Evolutionary conservation across 2,329 filamentous ascomycete genomes (phyloP), one percentile per base, ranked within the genome.

Genomic region (Trichophyton schoenleinii): DNA sequence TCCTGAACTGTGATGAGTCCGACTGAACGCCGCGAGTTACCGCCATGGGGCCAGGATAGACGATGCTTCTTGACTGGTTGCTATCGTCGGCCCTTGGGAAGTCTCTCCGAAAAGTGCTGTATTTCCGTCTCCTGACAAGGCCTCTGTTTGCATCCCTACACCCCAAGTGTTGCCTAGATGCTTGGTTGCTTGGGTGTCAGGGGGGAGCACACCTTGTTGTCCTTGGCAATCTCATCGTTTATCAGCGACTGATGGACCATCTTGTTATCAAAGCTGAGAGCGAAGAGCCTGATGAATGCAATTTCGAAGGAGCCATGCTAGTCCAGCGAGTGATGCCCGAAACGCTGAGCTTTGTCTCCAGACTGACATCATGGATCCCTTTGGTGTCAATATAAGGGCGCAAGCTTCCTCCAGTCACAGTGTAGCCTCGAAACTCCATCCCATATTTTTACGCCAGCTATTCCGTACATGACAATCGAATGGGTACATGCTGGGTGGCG

Each of bases 11-110:
- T 55, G 34, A 11, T 38, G 28, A 55, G 34, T 28, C 28, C 34
- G 52, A 55, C 28, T 36, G 8, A 55, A 34, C 52, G 52, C 52
- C 52, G 52, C 52, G 52, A 55, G 22, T 55, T 34, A 55, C 52
- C 52, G 52, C 18, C 52, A 20, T 20, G 52, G 52, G 20, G 28
- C 52, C 52, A 18, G 52, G 52, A 55, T 55, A 18, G 52, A 15
- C 13, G n/a, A 34, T 55, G 25, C 34, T 34, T 55, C 31, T 55
- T n/a, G n/a, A 28, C 52, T 25, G 18, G 18, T 18, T 55, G 52
- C n/a, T 55, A 36, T 36, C 52, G n/a, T 36, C 52, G 52, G 52
- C 28, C 31, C 52, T 55, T 55, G 52, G 22, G 52, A 53, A 15
- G 18, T 55, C 52, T 55, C 52, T 52, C 46, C 41, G n/a, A 28